phyloP scores from a whole-genome alignment of 495 filamentous ascomycete species.

The Clohesyomyces aquaticus region DNA sequence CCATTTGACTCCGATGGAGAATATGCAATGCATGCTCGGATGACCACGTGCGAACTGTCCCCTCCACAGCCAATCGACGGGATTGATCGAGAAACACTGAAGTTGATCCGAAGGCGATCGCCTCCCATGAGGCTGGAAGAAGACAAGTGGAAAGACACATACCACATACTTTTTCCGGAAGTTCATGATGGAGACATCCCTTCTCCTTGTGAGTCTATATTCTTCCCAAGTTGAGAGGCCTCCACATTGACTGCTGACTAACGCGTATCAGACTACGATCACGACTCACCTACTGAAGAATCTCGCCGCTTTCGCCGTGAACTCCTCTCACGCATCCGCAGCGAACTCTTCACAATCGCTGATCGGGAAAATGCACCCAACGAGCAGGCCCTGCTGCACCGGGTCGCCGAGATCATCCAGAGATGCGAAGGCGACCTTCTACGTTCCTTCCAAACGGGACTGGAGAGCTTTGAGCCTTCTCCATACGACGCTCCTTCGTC shows the following conservation, averaged over 20 bases:
- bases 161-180: conserved; percentile 22
- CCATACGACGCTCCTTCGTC: neutral
- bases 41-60: conserved; percentile 14
- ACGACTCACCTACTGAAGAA: conserved; percentile 26
- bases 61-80: conserved; percentile 29
- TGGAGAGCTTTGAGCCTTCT: neutral
- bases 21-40: conserved; percentile 12
- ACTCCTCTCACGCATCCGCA: conserved; percentile 19
- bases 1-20: conserved; percentile 31
- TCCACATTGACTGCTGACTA: too few relatives aligned
- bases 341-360: conserved; percentile 22
- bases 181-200: conserved; percentile 20
- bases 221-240: neutral
- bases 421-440: conserved; percentile 28
- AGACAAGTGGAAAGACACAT: conserved; percentile 34
- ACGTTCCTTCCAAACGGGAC: neutral
- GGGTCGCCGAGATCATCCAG: conserved; percentile 27
- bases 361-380: conserved; percentile 19
- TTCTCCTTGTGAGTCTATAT: conserved; percentile 20
- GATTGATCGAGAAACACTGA: conserved; percentile 30
- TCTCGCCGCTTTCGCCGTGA: conserved; percentile 31
- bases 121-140: conserved; percentile 28
- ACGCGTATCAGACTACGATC: conserved; percentile 22
- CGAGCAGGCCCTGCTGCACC: conserved; percentile 24
- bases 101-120: conserved; percentile 13